Evolutionary conservation across 2,329 filamentous ascomycete species (phyloP), one percentile per base, ranked within the genome.

Genomic region (Cercospora brassicicola): DNA sequence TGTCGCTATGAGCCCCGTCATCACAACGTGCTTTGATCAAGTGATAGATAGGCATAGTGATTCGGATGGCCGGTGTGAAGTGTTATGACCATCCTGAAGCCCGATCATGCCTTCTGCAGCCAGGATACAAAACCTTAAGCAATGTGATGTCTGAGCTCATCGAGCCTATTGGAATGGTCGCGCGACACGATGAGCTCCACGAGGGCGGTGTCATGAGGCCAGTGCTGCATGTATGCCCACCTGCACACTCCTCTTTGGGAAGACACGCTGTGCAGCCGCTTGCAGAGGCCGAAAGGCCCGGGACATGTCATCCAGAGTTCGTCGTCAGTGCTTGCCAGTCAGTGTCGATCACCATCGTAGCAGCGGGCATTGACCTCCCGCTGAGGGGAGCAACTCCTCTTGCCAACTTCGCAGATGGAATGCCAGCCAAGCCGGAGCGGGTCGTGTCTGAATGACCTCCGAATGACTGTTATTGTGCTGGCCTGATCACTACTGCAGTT

Each of bases 351-450:
- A 15, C 23, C 23, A 55, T 55, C 23, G 23, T 28, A 55, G 48
- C 23, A 55, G 48, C 48, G 48, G 48, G 23, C 13, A 55, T 11
- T 26, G 23, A 8, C 13, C 48, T 13, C 6, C 48, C 48, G 48
- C 48, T 28, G 48, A 30, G 23, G 23, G 48, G 48, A n/a, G 26
- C 23, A 30, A 7, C 23, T 55, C 48, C 20, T 55, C 48, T 8
- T 55, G 48, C 48, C 48, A 55, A 55, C 48, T 55, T 28, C 23
- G 11, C 48, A 30, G n/a, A 55, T n/a, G 2, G 48, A 28, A 23
- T 55, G 48, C 48, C 48, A 55, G 48, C 48, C 48, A 55, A 55
- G 48, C 48, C 48, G 48, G 48, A 55, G 48, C 48, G 48, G 48
- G 48, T 26, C 11, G 11, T 55, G 10, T 55, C 13, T 28, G 48